Percentiles rank a stretch among this genome's conserved stretches.
Conservation (phyloP, 768 basidiomycete genomes). For the Steccherinum ochraceum region DNA sequence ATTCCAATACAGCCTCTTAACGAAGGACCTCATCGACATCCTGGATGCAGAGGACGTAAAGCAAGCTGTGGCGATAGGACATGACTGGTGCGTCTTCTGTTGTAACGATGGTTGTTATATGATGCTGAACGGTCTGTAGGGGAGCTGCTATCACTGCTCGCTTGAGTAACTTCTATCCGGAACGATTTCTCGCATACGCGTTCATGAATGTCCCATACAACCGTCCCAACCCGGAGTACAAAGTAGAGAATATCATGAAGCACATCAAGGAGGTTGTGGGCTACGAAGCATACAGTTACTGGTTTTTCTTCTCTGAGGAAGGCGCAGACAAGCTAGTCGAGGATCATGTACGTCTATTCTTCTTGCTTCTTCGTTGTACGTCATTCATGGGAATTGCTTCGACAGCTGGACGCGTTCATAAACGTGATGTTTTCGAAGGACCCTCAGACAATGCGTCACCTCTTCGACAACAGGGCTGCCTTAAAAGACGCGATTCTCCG, state of each 20-base stretch:
- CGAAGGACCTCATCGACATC: constrained; percentile 27
- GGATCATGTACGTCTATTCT: constrained; percentile 24
- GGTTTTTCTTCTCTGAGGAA: constrained; percentile 29
- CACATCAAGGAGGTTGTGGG: constrained; percentile 23
- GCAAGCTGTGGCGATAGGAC: constrained; percentile 25
- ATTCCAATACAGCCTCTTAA: constrained; percentile 21
- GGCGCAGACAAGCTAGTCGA: constrained; percentile 27
- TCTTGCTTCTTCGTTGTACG: constrained; percentile 21
- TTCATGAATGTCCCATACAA: constrained; percentile 31
- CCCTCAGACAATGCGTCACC: constrained; percentile 16
- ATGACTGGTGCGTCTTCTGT: constrained; percentile 25
- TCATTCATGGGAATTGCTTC: no score
- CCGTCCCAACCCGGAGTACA: constrained; percentile 20
- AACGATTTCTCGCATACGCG: constrained; percentile 35
- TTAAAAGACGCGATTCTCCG: neutral
- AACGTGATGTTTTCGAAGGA: constrained; percentile 29
- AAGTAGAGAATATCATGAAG: constrained; percentile 21
- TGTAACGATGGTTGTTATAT: neutral
- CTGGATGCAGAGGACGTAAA: constrained; percentile 21
- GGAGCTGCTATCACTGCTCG: constrained; percentile 27
- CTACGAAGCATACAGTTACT: constrained; percentile 36
- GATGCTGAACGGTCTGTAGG: constrained; percentile 19
- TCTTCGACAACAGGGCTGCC: neutral
- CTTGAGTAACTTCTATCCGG: constrained; percentile 30
- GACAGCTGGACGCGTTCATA: constrained; percentile 22